Percentiles rank a stretch among this genome's conserved stretches.
These are phyloP conservation scores for Trametes maxima DNA, from an alignment of 768 basidiomycete species.

Conservation along the genomic window DNA sequence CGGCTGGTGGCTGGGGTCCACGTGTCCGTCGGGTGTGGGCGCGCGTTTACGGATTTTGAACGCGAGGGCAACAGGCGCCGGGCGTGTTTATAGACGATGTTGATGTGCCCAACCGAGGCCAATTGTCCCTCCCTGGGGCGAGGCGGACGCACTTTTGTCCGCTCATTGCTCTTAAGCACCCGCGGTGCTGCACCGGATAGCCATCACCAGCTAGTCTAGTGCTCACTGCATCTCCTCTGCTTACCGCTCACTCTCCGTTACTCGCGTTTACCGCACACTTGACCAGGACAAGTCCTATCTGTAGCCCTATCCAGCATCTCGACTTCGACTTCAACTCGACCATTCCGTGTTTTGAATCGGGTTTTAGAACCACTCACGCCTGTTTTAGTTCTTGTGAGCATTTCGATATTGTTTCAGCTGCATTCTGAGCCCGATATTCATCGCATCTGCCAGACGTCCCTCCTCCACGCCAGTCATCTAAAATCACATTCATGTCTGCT, in stretches of 20 bases:
- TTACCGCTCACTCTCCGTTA: conserved; percentile 1
- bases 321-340: conserved; percentile 5
- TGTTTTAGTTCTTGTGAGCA: conserved; percentile 12
- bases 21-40: not conserved
- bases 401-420: not conserved
- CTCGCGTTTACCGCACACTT: conserved; percentile 4
- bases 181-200: conserved; percentile 4
- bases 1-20: conserved; percentile 13
- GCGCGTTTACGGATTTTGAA: conserved; percentile 16
- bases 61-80: conserved; percentile 13
- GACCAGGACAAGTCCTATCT: conserved; percentile 19
- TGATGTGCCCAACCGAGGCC: conserved; percentile 18
- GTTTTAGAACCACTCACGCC: not conserved
- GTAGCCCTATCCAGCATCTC: conserved; percentile 24
- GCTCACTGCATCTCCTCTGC: conserved; percentile 20
- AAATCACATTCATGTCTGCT: conserved; percentile 29
- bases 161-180: conserved; percentile 25
- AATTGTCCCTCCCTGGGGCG: conserved; percentile 27
- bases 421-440: not conserved
- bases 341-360: not conserved
- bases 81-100: conserved; percentile 28
- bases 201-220: conserved; percentile 33
- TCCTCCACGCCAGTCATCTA: not conserved
- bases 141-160: conserved; percentile 31
- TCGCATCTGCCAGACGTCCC: conserved; percentile 13